Evolutionary conservation across 2,329 filamentous ascomycete genomes (phyloP).

Genomic region (Cytospora chrysosperma): DNA sequence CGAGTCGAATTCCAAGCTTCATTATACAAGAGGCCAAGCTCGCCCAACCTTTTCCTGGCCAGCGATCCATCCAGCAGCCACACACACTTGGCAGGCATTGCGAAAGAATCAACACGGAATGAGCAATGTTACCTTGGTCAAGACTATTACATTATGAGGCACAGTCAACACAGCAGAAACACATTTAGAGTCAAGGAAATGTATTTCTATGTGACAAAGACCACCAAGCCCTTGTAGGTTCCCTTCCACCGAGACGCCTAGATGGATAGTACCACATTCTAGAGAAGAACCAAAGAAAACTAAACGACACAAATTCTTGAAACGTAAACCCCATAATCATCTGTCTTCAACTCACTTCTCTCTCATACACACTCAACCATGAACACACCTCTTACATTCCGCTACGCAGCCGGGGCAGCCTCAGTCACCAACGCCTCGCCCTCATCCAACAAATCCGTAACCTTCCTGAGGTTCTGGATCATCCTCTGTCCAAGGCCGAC

Average conservation of each 20-base stretch:
- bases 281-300: background rate
- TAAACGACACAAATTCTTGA: background rate
- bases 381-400: background rate
- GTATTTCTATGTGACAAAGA: conserved; percentile 18
- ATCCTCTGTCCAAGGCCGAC: conserved; percentile 84
- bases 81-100: background rate
- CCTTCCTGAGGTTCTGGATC: conserved; percentile 78
- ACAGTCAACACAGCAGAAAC: conserved; percentile 9
- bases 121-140: background rate
- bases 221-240: background rate
- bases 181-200: conserved; percentile 13
- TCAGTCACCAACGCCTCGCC: conserved; percentile 87
- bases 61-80: too few relatives aligned
- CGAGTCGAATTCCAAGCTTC: too few relatives aligned
- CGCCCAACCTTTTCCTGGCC: too few relatives aligned
- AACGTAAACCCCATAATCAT: background rate
- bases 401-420: conserved; percentile 31
- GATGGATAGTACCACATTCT: conserved; percentile 7
- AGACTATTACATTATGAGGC: conserved; percentile 3
- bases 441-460: conserved; percentile 87
- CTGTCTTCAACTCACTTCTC: background rate
- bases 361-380: background rate
- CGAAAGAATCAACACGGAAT: background rate
- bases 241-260: conserved; percentile 12
- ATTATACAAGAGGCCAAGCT: too few relatives aligned